Base-by-base conservation (phyloP, 345 rosid genomes). In the Heritiera littoralis region DNA sequence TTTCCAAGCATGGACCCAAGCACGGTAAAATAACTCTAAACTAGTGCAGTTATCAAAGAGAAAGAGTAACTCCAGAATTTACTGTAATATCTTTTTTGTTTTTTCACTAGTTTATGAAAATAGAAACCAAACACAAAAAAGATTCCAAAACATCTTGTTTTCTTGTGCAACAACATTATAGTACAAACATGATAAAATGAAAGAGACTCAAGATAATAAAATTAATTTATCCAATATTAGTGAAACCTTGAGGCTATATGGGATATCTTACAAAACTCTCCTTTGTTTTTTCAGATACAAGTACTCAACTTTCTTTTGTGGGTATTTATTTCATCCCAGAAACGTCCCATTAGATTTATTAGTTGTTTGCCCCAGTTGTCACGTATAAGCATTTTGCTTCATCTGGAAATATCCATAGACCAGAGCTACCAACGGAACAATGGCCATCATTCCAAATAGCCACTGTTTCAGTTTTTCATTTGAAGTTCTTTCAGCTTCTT, bases 401-500 rank as follows among this genome's bases (percentile, higher is more conserved):
- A 66, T 84, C 89, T 1, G 94, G 92, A 72, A 89, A 95, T 81
- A 92, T 87, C 98, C 98, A 92, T 68, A 83, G 87, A 40, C 90
- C 87, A 18, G 88, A 80, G 75, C 64, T 67, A 68, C 81, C 84
- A 43, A 67, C 73, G 32, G 81, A 65, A 80, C 75, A 72, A 35
- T 40, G 66, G 17, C 75, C 66, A 23, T 23, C 28, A 23, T 23
- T 23, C 28, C 28, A 23, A 23, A 23, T 23, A 23, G 28, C 28
- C 28, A 23, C 28, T 23, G 0, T 23, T 23, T 23, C 28, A 71
- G 35, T 45, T 32, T 65, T 56, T 65, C 61, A 70, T 15, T 61
- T 65, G 81, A 79, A 67, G 59, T 58, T 59, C 82, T 85, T 81
- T 68, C 78, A 78, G 75, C 66, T 56, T 81, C 71, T 32, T 74